A percentile compares a stretch with the other conserved stretches of the same genome.
Evolutionary conservation across 805 yeast genomes (phyloP).

Genomic region (Kodamaea laetipori): DNA sequence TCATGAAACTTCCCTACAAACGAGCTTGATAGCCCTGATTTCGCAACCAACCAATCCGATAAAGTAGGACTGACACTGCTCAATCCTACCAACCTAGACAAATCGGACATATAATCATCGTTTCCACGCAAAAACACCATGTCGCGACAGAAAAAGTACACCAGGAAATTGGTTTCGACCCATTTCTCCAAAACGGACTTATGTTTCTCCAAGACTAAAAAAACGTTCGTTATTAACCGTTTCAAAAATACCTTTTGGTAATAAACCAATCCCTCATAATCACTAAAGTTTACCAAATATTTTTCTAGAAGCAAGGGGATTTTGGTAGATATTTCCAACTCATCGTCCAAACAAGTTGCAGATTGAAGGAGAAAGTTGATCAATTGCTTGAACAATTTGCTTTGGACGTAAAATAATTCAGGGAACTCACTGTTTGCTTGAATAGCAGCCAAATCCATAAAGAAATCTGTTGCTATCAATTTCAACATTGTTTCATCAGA

Average conservation of each 20-base stretch:
- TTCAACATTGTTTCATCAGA: neutral
- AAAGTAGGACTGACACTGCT: neutral
- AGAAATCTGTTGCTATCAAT: constrained; percentile 5
- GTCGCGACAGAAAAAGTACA: neutral
- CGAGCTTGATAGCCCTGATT: neutral
- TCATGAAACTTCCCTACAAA: neutral
- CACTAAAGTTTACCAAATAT: neutral
- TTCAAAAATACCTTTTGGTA: constrained; percentile 6
- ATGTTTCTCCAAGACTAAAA: constrained; percentile 1
- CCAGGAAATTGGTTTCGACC: neutral
- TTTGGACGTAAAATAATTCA: constrained; percentile 7
- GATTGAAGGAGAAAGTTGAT: constrained; percentile 5
- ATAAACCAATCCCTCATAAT: neutral
- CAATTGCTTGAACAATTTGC: constrained; percentile 8
- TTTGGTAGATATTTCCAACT: neutral
- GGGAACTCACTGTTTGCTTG: neutral
- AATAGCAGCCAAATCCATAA: constrained; percentile 3
- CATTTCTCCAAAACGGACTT: neutral
- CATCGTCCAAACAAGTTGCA: neutral
- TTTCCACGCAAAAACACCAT: neutral
- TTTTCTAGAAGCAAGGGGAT: neutral
- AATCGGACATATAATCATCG: neutral
- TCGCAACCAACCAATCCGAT: constrained; percentile 3
- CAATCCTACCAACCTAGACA: neutral
- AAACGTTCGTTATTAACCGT: neutral